phyloP scores from a whole-genome alignment of 768 basidiomycete species.

The Xerocomellus intermedius region DNA sequence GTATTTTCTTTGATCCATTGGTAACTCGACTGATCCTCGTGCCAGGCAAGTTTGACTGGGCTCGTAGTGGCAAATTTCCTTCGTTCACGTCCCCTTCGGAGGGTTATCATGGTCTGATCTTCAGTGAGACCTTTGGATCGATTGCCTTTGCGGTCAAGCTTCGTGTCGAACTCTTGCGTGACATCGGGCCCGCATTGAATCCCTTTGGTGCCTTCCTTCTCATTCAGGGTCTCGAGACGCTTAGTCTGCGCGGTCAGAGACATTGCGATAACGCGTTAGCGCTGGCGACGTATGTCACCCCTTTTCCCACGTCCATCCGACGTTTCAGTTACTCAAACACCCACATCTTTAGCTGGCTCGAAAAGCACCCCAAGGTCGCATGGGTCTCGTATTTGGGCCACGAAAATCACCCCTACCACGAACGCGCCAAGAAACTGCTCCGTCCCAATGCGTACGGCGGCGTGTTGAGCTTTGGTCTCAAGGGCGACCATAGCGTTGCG shows the following conservation, averaged over 20 bases:
- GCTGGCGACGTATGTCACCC: conserved; percentile 41
- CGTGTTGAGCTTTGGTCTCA: conserved; percentile 75
- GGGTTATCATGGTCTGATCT: conserved; percentile 54
- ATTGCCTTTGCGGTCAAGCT: conserved; percentile 52
- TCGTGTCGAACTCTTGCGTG: conserved; percentile 51
- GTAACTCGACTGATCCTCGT: background rate
- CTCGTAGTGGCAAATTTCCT: conserved; percentile 51
- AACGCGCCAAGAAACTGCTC: conserved; percentile 54
- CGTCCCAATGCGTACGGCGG: conserved; percentile 60
- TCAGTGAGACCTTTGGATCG: conserved; percentile 50
- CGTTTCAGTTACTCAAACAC: background rate
- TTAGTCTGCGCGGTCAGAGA: conserved; percentile 56
- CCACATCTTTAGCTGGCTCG: conserved; percentile 43
- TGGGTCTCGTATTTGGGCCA: conserved; percentile 85
- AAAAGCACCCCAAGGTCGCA: conserved; percentile 59
- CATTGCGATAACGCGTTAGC: conserved; percentile 57
- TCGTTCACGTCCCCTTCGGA: conserved; percentile 54
- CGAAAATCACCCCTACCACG: conserved; percentile 56
- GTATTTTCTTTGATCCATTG: conserved; percentile 10
- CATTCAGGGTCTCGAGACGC: conserved; percentile 60
- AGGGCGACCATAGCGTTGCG: conserved; percentile 51
- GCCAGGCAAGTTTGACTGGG: conserved; percentile 58
- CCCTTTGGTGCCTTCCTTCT: conserved; percentile 61
- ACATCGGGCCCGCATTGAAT: conserved; percentile 51
- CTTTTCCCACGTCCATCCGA: background rate